A percentile compares a stretch with the other conserved stretches of the same genome.
Conservation (phyloP, 2,329 filamentous ascomycete genomes). For the Aplosporella prunicola region DNA sequence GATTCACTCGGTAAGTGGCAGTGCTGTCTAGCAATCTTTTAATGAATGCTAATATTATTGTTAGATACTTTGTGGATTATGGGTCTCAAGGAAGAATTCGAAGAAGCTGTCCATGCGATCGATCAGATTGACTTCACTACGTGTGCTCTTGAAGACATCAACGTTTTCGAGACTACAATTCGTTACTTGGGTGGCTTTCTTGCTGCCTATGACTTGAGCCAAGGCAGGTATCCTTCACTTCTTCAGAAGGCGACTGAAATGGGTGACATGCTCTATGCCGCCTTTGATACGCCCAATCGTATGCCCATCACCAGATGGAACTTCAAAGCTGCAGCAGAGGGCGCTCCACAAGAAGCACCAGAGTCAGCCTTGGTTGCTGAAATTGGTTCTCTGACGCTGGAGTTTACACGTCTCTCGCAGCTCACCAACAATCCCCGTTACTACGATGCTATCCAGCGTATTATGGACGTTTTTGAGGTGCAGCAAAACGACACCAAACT, state of each 20-base stretch:
- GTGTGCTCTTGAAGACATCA: conserved; percentile 57
- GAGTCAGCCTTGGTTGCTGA: conserved; percentile 24
- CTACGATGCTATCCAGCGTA: conserved; percentile 29
- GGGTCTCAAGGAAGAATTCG: conserved; percentile 67
- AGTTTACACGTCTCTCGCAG: conserved; percentile 34
- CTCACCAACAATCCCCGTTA: conserved; percentile 29
- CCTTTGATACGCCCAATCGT: conserved; percentile 19
- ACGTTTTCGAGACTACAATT: conserved; percentile 82
- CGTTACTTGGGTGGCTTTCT: conserved; percentile 14
- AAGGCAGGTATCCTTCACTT: conserved; percentile 3
- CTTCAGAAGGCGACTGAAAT: conserved; percentile 13
- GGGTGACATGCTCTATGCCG: conserved; percentile 13
- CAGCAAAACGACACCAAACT: conserved; percentile 28
- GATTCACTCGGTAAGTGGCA: conserved; percentile 33
- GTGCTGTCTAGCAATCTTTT: background rate
- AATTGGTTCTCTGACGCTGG: conserved; percentile 31
- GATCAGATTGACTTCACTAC: conserved; percentile 75
- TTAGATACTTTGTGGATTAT: conserved; percentile 84
- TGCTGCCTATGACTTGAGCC: conserved; percentile 12
- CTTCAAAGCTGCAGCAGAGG: conserved; percentile 14
- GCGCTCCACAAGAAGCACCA: conserved; percentile 18
- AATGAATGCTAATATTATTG: background rate
- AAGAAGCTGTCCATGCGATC: conserved; percentile 62
- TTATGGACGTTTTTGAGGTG: conserved; percentile 25
- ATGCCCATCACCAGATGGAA: conserved; percentile 33